Conservation (phyloP, 2,329 filamentous ascomycete genomes). For the Colletotrichum liaoningense region DNA sequence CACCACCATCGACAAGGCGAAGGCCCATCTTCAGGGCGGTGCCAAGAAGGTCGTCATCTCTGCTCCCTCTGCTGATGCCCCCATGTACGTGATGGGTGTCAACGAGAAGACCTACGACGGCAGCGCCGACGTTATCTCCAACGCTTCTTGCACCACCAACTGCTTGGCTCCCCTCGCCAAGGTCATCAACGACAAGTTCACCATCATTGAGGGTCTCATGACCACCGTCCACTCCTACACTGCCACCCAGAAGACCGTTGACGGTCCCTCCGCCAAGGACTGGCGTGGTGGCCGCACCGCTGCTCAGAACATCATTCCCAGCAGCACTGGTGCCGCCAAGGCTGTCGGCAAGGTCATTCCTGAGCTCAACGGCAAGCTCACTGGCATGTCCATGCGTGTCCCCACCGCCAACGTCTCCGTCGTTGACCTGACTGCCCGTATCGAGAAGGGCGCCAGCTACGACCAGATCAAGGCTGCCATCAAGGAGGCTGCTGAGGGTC, state of each 20-base stretch:
- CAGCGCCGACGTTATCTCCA: conserved; percentile 94
- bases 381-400: conserved; percentile 99
- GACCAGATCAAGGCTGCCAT: conserved; percentile 93
- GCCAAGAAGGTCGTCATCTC: conserved; percentile 99
- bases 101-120: conserved; percentile 95
- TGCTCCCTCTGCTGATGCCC: conserved; percentile 92
- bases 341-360: conserved; percentile 99
- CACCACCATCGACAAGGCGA: conserved; percentile 97
- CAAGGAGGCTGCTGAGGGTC: conserved; percentile 86
- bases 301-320: conserved; percentile 99
- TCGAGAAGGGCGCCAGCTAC: conserved; percentile 89
- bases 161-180: conserved; percentile 99
- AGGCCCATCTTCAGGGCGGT: conserved; percentile 92
- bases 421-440: conserved; percentile 94
- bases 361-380: conserved; percentile 98
- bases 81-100: conserved; percentile 99
- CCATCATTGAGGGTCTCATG: conserved; percentile 98
- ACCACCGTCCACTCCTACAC: conserved; percentile 99
- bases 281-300: conserved; percentile 99
- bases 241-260: conserved; percentile 99
- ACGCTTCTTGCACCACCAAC: conserved; percentile 99
- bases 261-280: conserved; percentile 97
- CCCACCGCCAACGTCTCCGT: conserved; percentile 99
- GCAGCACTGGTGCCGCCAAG: conserved; percentile 99
- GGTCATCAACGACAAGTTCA: conserved; percentile 98